Conservation (phyloP, 768 basidiomycete genomes). For the Lepiota venenata region DNA sequence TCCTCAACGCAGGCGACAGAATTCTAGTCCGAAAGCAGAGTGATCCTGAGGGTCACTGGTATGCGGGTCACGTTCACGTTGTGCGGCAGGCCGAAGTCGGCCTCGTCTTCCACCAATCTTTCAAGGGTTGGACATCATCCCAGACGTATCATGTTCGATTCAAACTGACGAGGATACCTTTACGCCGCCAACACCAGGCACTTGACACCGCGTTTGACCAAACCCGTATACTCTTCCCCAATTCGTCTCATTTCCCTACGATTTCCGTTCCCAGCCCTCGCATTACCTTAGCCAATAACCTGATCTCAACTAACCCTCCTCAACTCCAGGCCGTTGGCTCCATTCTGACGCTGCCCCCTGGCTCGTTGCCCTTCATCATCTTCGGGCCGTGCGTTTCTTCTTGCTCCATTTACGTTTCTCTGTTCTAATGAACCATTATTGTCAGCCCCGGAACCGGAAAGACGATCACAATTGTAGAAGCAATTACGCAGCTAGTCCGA, state of each 20-base stretch:
- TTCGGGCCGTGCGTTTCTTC: conserved; percentile 54
- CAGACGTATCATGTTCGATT: conserved; percentile 50
- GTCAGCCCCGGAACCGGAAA: conserved; percentile 63
- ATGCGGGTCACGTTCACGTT: conserved; percentile 54
- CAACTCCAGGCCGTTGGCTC: conserved; percentile 48
- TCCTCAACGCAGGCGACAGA: conserved; percentile 38
- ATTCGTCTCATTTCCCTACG: conserved; percentile 1
- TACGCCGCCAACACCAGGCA: conserved; percentile 59
- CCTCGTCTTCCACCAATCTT: conserved; percentile 44
- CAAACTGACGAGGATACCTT: conserved; percentile 51
- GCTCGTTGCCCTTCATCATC: conserved; percentile 52
- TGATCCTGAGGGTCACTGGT: conserved; percentile 43
- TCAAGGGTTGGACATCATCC: conserved; percentile 30
- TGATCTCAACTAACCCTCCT: conserved; percentile 41
- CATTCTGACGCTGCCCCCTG: conserved; percentile 39
- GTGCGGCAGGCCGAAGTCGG: conserved; percentile 48
- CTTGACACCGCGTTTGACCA: conserved; percentile 41
- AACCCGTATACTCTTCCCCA: conserved; percentile 51
- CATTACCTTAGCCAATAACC: conserved; percentile 33
- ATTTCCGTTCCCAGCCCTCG: not conserved
- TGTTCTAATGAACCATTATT: not conserved
- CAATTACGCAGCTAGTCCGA: conserved; percentile 48
- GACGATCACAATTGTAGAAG: conserved; percentile 60
- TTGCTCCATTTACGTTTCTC: not conserved
- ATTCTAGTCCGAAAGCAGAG: conserved; percentile 48